Base-by-base conservation (phyloP, 148 eudicot species). In the Cornus suecica region DNA sequence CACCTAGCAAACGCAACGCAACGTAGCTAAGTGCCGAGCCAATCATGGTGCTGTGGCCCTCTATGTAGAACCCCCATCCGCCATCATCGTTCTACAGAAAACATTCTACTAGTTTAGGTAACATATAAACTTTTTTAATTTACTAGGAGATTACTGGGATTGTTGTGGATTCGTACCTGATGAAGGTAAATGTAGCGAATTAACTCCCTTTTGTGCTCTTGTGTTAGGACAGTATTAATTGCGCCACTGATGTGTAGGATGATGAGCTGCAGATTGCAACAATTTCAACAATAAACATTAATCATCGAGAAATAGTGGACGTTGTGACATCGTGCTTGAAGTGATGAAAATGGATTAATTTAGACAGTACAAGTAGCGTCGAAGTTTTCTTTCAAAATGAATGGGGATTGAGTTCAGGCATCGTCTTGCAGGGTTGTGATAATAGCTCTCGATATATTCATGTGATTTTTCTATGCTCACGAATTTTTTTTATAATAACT, bases 1-100 rank as follows among this genome's bases (percentile, higher is more conserved):
- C 42, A 25, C 69, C 79, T 6, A 77, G 41, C 68, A 77, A 61
- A 22, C 74, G 79, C 31, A 77, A 24, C 0, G 69, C 28, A 4
- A 77, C 22, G 10, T 77, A 77, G 29, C 30, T 70, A n/a, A 60
- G 45, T n/a, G 63, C 70, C 0, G 74, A n/a, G 9, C 69, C 66
- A 62, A 77, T 15, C 79, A 70, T 77, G 14, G 79, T 70, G 79
- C 79, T 77, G 9, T 77, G 79, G 22, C 74, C 60, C 18, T 16
- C 69, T 42, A 77, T 9, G 31, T 29, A 51, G 13, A 77, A 70
- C 27, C 79, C 79, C 70, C 79, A 77, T 26, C 79, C 79, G 0
- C 79, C 79, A 58, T 77, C 79, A 16, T 77, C 63, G 5, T 77
- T 77, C 79, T 77, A 5, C 74, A 13, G 1, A 2, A 10, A 4